Base-by-base conservation (phyloP, 2,329 filamentous ascomycete species). In the Fonsecaea erecta region DNA sequence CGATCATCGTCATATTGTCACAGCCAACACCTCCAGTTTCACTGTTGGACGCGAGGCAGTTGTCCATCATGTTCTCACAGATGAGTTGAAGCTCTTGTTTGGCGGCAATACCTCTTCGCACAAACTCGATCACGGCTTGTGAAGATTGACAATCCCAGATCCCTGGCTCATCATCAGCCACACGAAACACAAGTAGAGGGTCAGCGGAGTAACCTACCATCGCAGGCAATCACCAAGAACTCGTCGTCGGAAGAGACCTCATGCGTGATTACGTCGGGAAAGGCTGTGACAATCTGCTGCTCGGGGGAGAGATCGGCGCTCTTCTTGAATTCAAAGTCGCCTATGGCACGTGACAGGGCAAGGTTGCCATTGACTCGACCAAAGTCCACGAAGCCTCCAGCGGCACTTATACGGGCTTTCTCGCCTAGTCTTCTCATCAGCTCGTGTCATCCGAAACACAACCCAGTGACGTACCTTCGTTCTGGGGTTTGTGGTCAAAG, bases 41-140 rank as follows among this genome's bases (percentile, higher is more conserved):
- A 71, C 93, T 97, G 85, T 96, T 98, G 67, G 93, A 96, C 46
- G 95, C 93, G 71, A 99, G 85, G 77, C 95, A 99, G 83, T 98
- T 99, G 83, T 99, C 94, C 95, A 99, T 99, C 92, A 99, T 97
- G 82, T 99, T 99, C 81, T 99, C 95, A 79, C 94, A 98, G 74
- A 99, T 98, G 77, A 91, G 91, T 62, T 93, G 88, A 58, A 99
- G 86, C 56, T 96, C 91, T 81, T 99, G 95, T 83, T 97, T 97
- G 58, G 93, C 93, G 56, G 93, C 94, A 77, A 99, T 97, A 63
- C 95, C 95, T 76, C 95, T 90, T 77, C 95, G 88, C 70, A 98
- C 95, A 76, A 99, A 99, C 79, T 99, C 95, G 72, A 98, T 83
- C 35, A 99, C 95, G 43, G 94, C 92, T 82, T 99, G 95, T 52